Conservation (phyloP, 495 filamentous ascomycete species). For the Aspergillus steynii region DNA sequence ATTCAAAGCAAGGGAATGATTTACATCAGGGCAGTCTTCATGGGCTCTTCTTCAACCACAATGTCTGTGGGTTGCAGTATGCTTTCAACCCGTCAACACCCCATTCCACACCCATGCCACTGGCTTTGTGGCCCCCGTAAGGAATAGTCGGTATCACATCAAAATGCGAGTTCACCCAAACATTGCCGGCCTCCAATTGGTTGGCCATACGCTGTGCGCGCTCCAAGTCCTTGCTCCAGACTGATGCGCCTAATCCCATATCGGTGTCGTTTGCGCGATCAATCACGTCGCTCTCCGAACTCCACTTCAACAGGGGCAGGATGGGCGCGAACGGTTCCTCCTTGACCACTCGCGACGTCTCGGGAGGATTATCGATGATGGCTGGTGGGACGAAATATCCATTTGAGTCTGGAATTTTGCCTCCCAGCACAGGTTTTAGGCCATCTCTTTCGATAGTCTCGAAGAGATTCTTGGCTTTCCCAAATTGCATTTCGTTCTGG, state of each 20-base stretch:
- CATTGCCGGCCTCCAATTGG: constrained; percentile 52
- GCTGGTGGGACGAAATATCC: constrained; percentile 54
- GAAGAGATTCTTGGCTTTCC: constrained; percentile 49
- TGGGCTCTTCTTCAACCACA: constrained; percentile 15
- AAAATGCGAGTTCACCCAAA: constrained; percentile 56
- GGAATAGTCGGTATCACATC: constrained; percentile 48
- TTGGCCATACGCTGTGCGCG: constrained; percentile 50
- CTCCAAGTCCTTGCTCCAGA: constrained; percentile 50
- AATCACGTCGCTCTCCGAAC: constrained; percentile 54
- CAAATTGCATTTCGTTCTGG: constrained; percentile 58
- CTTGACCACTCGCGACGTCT: constrained; percentile 43
- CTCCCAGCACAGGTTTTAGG: constrained; percentile 32
- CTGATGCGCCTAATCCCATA: constrained; percentile 53
- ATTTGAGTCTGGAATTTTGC: constrained; percentile 27
- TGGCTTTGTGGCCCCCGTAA: constrained; percentile 65
- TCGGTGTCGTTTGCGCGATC: constrained; percentile 52
- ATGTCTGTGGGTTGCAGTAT: constrained; percentile 54
- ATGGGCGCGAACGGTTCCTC: constrained; percentile 52
- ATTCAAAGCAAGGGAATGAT: no score
- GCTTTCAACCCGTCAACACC: constrained; percentile 55
- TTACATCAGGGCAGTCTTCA: no score
- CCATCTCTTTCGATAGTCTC: constrained; percentile 44
- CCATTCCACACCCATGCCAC: constrained; percentile 62
- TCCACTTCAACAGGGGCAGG: constrained; percentile 52
- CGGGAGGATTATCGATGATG: constrained; percentile 56